Evolutionary conservation across 495 filamentous ascomycete species (phyloP).

Genomic region (Chaetomium tenue): DNA sequence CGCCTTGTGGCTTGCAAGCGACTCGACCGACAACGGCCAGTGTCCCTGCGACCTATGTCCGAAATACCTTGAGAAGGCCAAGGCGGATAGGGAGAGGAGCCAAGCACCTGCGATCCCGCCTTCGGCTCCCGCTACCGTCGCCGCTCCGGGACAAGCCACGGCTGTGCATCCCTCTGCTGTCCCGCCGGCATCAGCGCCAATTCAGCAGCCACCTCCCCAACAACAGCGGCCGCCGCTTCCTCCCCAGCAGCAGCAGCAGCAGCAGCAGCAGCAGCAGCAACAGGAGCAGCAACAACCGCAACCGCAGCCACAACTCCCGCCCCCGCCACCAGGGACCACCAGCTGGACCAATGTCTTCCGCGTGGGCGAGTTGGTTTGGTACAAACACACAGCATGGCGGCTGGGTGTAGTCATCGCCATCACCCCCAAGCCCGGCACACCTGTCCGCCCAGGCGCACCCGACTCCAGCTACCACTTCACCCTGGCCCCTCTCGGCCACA

Average conservation of each 20-base stretch:
- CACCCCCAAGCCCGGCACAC: conserved; percentile 10
- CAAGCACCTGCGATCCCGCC: background rate
- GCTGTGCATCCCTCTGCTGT: background rate
- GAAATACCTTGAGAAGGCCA: conserved; percentile 27
- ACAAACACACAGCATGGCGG: conserved; percentile 39
- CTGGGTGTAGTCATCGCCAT: conserved; percentile 40
- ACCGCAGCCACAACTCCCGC: conserved; percentile 19
- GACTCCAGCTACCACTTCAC: conserved; percentile 28
- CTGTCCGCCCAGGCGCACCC: conserved; percentile 4
- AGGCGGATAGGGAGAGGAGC: conserved; percentile 15
- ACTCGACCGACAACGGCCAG: conserved; percentile 32
- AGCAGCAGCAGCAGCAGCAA: conserved; percentile 3
- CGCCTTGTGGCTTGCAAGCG: conserved; percentile 41
- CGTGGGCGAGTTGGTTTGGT: conserved; percentile 48
- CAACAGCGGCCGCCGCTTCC: background rate
- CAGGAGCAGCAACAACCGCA: conserved; percentile 4
- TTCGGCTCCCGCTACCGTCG: background rate
- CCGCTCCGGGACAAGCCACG: conserved; percentile 13
- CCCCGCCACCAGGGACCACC: conserved; percentile 27
- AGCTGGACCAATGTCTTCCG: conserved; percentile 39
- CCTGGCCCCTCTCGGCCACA: conserved; percentile 35
- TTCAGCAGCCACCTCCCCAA: conserved; percentile 10
- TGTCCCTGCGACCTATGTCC: conserved; percentile 41
- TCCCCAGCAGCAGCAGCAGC: conserved; percentile 16
- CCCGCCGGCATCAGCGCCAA: background rate